Percentiles rank a stretch among this genome's conserved stretches.
Conservation (phyloP, 2,329 filamentous ascomycete genomes). For the Microcyclosporella mali region DNA sequence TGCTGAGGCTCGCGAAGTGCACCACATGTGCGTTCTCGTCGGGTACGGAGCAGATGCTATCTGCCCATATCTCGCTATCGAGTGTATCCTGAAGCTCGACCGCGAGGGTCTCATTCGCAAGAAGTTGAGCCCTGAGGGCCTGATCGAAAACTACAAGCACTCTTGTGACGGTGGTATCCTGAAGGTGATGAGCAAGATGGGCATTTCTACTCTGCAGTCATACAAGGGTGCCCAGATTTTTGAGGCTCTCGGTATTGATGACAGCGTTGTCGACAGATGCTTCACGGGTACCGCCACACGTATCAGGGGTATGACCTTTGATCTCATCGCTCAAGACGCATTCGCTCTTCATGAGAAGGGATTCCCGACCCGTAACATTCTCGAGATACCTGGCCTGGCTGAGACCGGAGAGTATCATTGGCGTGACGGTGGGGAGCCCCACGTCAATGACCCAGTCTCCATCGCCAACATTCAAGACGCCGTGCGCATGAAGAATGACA, state of each 20-base stretch:
- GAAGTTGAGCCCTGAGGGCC: constrained; percentile 70
- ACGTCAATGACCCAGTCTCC: constrained; percentile 88
- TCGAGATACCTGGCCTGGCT: constrained; percentile 69
- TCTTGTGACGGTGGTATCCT: constrained; percentile 93
- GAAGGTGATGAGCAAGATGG: constrained; percentile 99
- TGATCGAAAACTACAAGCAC: constrained; percentile 94
- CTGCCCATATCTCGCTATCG: constrained; percentile 90
- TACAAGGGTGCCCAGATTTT: constrained; percentile 99
- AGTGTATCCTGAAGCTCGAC: constrained; percentile 95
- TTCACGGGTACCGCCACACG: constrained; percentile 91
- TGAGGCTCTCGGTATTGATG: constrained; percentile 88
- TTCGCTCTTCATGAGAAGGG: constrained; percentile 93
- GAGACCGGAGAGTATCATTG: constrained; percentile 98
- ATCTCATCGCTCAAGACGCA: constrained; percentile 86
- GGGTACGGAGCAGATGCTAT: constrained; percentile 92
- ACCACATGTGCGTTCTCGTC: constrained; percentile 97
- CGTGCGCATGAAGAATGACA: constrained; percentile 94
- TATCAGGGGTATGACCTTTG: constrained; percentile 90
- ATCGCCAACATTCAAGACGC: constrained; percentile 98
- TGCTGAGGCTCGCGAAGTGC: constrained; percentile 90
- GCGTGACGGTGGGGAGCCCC: constrained; percentile 91
- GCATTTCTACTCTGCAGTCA: constrained; percentile 89
- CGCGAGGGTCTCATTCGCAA: constrained; percentile 88
- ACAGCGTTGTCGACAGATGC: constrained; percentile 85
- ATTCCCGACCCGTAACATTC: constrained; percentile 73